Percentiles rank a stretch among this genome's conserved stretches.
Evolutionary conservation across 202 grass and related monocot species (phyloP).

Genomic region (Brachypodium distachyon): DNA sequence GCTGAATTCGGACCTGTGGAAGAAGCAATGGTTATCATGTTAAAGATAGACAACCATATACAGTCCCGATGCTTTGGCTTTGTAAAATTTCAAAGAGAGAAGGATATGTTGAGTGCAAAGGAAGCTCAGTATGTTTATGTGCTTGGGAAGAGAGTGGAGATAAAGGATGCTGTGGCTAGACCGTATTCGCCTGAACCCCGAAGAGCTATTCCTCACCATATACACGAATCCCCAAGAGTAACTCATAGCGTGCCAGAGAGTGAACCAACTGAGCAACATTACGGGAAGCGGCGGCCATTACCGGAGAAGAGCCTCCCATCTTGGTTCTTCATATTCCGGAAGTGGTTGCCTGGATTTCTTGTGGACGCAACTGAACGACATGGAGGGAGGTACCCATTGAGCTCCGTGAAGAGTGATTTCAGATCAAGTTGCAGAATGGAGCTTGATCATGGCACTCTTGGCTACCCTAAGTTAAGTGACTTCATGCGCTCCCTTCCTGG

Average conservation of each 20-base stretch:
- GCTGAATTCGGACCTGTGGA: slow-evolving; percentile 56
- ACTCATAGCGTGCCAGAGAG: slow-evolving; percentile 8
- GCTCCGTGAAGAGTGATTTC: slow-evolving; percentile 58
- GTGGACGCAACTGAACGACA: slow-evolving; percentile 25
- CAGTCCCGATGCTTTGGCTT: slow-evolving; percentile 63
- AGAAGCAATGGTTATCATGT: slow-evolving; percentile 48
- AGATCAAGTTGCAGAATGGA: slow-evolving; percentile 55
- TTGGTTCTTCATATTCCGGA: slow-evolving; percentile 63
- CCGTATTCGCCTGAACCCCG: slow-evolving; percentile 24
- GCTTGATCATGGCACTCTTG: slow-evolving; percentile 47
- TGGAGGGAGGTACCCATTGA: slow-evolving; percentile 44
- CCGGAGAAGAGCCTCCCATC: slow-evolving; percentile 52
- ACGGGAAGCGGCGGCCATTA: slow-evolving; percentile 21
- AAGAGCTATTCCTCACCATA: slow-evolving; percentile 3
- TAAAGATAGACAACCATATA: slow-evolving; percentile 22
- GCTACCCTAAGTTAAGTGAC: slow-evolving; percentile 58
- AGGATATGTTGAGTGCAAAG: slow-evolving; percentile 42
- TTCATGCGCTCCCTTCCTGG: slow-evolving; percentile 59
- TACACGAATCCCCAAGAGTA: slow-evolving; percentile 15
- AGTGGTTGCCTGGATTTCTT: slow-evolving; percentile 56
- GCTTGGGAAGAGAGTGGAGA: slow-evolving; percentile 60
- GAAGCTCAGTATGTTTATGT: slow-evolving; percentile 55
- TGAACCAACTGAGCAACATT: slow-evolving; percentile 27
- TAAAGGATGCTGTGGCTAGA: slow-evolving; percentile 61
- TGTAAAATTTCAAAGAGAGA: slow-evolving; percentile 48